Evolutionary conservation across 2,329 filamentous ascomycete species (phyloP), one percentile per base, ranked within the genome.

Genomic region (Claviceps pusilla): DNA sequence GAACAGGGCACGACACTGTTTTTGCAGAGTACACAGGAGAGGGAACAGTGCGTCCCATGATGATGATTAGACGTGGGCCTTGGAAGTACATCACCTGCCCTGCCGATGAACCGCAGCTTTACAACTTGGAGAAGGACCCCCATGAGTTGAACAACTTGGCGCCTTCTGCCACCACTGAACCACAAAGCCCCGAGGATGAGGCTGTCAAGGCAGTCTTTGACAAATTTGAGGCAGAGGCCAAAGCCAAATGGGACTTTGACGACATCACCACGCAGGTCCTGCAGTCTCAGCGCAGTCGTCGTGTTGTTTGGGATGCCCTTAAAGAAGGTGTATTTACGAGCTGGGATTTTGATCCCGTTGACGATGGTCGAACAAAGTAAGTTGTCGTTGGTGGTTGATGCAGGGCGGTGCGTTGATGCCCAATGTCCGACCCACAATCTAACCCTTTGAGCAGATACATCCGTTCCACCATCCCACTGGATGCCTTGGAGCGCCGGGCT

Each of bases 11-110:
- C 57, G 89, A 96, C 67, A 93, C 87, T 11, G 89, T 93, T n/a
- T 86, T 91, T 62, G 89, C 89, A 57, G 90, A 96, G 72, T 96
- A 96, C 72, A 95, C 91, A 64, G 90, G 89, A 51, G 90, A 96
- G 70, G 90, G 90, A 50, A 95, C 90, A 1, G 76, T 95, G 54
- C 83, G 86, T 4, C 90, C 90, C 1, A 79, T 94, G 55, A 88
- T 95, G 76, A 96, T 96, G 90, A 96, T 96, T 65, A 83, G 87
- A 55, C 84, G 89, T 54, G 88, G 88, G 9, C 76, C 79, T 49
- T 96, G 88, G 88, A 96, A 96, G 74, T 95, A 89, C 68, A 82
- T 93, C 59, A 89, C 80, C 58, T 95, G 89, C 63, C 83, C 89
- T 7, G 84, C 83, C 28, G 90, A 96, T 65, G 83, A 86, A 37